phyloP scores from a whole-genome alignment of 2,329 filamentous ascomycete genomes.

The Ceratocystis huliohia region DNA sequence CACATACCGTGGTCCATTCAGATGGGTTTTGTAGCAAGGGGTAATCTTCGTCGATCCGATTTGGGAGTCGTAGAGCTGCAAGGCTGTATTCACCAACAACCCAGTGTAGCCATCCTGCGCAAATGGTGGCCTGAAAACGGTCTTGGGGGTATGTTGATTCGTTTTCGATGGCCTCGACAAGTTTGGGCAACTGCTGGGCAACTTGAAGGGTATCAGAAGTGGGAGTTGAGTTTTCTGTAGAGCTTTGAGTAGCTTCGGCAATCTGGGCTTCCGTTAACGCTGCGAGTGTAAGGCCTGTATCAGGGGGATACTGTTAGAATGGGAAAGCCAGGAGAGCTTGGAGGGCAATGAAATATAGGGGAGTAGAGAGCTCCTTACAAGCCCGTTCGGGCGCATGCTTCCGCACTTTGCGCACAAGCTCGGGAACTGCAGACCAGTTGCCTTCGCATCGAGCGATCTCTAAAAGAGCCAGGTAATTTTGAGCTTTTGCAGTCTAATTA shows the following conservation, averaged over 20 bases:
- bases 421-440: slow-evolving; percentile 73
- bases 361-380: slow-evolving; percentile 46
- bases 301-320: slow-evolving; percentile 20
- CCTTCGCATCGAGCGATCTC: slow-evolving; percentile 80
- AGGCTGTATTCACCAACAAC: slow-evolving; percentile 54
- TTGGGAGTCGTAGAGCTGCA: slow-evolving; percentile 50
- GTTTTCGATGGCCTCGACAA: slow-evolving; percentile 45
- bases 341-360: slow-evolving; percentile 9
- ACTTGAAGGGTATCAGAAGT: slow-evolving; percentile 37
- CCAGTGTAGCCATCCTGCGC: slow-evolving; percentile 77
- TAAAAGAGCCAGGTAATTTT: slow-evolving; percentile 67
- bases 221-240: slow-evolving; percentile 33
- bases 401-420: slow-evolving; percentile 81
- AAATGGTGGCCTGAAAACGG: slow-evolving; percentile 67
- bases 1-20: slow-evolving; percentile 72
- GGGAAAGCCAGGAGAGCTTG: neutral
- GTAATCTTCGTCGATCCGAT: slow-evolving; percentile 45
- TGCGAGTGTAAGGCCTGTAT: slow-evolving; percentile 54
- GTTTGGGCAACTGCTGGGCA: slow-evolving; percentile 35
- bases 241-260: slow-evolving; percentile 35
- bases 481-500: slow-evolving; percentile 49
- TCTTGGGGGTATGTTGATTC: slow-evolving; percentile 44
- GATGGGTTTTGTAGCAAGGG: slow-evolving; percentile 42
- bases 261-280: slow-evolving; percentile 58
- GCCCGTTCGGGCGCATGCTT: slow-evolving; percentile 80